These are phyloP conservation scores for Trichoderma asperellum DNA, from an alignment of 2,329 filamentous ascomycete species.

Conservation along the genomic window DNA sequence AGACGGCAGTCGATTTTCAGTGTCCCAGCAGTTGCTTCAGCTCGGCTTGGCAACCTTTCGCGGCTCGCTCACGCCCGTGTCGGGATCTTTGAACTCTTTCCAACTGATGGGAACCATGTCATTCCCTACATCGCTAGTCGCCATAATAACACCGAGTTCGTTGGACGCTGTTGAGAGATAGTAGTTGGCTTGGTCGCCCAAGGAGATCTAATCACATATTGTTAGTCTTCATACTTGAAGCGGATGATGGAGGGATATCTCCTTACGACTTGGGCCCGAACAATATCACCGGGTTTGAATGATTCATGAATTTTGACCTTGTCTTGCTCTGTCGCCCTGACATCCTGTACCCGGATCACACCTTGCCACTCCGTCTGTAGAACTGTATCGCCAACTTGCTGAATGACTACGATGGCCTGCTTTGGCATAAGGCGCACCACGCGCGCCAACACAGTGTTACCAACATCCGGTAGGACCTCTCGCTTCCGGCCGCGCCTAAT, in stretches of 20 bases:
- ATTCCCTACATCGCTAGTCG: conserved; percentile 83
- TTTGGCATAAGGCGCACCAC: conserved; percentile 84
- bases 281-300: conserved; percentile 90
- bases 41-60: conserved; percentile 91
- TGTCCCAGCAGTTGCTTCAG: conserved; percentile 12
- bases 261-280: conserved; percentile 78
- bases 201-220: conserved; percentile 63
- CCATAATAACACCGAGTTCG: conserved; percentile 91
- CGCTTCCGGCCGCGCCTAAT: conserved; percentile 56
- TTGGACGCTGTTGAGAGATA: conserved; percentile 93
- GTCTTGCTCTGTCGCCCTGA: conserved; percentile 94
- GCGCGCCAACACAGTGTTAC: conserved; percentile 78
- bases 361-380: conserved; percentile 82
- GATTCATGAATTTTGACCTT: conserved; percentile 88
- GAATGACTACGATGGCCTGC: conserved; percentile 83
- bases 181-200: conserved; percentile 94
- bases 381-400: conserved; percentile 75
- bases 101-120: conserved; percentile 92
- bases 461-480: conserved; percentile 80
- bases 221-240: neutral
- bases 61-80: conserved; percentile 74
- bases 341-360: conserved; percentile 84
- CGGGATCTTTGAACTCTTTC: conserved; percentile 89
- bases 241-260: conserved; percentile 29
- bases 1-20: neutral